Base-by-base conservation (phyloP, 2,329 filamentous ascomycete species). In the Colletotrichum falcatum region DNA sequence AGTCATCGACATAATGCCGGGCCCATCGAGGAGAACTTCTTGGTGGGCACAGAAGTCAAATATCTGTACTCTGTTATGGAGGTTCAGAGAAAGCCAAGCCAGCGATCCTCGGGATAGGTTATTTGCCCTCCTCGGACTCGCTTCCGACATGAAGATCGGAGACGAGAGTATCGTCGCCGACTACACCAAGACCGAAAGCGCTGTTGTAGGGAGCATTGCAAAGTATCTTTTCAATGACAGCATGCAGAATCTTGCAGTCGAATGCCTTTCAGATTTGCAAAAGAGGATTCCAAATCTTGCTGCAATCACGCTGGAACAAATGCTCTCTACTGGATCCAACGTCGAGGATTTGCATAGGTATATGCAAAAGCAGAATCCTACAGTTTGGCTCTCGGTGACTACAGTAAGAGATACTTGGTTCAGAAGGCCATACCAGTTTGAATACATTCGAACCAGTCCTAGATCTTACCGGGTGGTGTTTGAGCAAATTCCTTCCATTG, bases 51-150 rank as follows among this genome's bases (percentile, higher is more conserved):
- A 55, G 0, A 23, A 55, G 30, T 8, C 53, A 8, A 37, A 55
- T 14, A 55, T 55, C 4, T 55, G 53, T 55, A 37, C 53, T 20
- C 20, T 55, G 9, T n/a, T 55, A 6, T 55, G 53, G 53, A 37
- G 28, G 33, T 55, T 55, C 20, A 33, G 53, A 55, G 53, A 23
- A n/a, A 55, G 53, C 20, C 30, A 55, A 23, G 53, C 53, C 3
- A 55, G 53, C 3, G 53, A 55, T 55, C 53, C 53, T 37, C 53
- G 53, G 11, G 53, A 55, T 23, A 55, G 53, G 53, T 16, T 37
- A 20, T 55, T 12, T 16, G 53, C 53, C 18, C 53, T 55, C 4
- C 9, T 55, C 2, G 53, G 53, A 16, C 53, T 55, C 26, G 53
- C 53, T 7, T 55, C 53, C 9, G 53, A 55, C 12, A 55, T 23